phyloP scores from a whole-genome alignment of 73 alveolate species.

The Tetrahymena malaccensis region DNA sequence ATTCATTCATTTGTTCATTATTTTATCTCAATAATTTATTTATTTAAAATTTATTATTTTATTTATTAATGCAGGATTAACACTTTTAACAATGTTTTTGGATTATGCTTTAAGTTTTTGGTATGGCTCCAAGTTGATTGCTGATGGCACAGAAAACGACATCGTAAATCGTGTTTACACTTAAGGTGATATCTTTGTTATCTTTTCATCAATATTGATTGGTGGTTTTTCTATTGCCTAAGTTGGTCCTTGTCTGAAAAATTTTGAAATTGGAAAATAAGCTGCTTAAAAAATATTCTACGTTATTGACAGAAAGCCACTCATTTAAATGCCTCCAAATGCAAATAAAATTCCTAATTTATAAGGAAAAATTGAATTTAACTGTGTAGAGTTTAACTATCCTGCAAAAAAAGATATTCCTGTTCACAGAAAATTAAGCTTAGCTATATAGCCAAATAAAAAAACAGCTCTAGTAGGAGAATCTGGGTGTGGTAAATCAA shows the following conservation, averaged over 20 bases:
- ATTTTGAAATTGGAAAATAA: slow-evolving; percentile 57
- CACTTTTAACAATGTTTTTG: neutral
- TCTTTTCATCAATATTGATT: slow-evolving; percentile 58
- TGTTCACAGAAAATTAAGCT: slow-evolving; percentile 23
- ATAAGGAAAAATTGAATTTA: slow-evolving; percentile 44
- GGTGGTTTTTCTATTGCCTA: slow-evolving; percentile 54
- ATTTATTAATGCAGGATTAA: neutral
- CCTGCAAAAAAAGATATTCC: slow-evolving; percentile 29
- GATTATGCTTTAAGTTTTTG: slow-evolving; percentile 30
- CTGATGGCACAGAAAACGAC: neutral
- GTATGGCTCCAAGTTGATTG: slow-evolving; percentile 30
- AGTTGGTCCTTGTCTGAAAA: slow-evolving; percentile 53
- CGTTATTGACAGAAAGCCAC: slow-evolving; percentile 49
- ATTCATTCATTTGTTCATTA: neutral
- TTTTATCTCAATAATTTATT: neutral
- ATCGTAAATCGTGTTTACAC: slow-evolving; percentile 30
- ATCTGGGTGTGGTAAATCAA: slow-evolving; percentile 75
- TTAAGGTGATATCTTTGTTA: slow-evolving; percentile 49
- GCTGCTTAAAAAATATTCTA: slow-evolving; percentile 47
- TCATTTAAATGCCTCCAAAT: neutral
- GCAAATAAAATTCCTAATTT: neutral
- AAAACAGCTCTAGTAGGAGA: slow-evolving; percentile 79
- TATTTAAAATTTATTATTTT: neutral
- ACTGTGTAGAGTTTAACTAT: slow-evolving; percentile 47
- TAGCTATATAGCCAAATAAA: slow-evolving; percentile 54